Conservation (phyloP, 1,139 yeast genomes). For the Debaryomyces coudertii region DNA sequence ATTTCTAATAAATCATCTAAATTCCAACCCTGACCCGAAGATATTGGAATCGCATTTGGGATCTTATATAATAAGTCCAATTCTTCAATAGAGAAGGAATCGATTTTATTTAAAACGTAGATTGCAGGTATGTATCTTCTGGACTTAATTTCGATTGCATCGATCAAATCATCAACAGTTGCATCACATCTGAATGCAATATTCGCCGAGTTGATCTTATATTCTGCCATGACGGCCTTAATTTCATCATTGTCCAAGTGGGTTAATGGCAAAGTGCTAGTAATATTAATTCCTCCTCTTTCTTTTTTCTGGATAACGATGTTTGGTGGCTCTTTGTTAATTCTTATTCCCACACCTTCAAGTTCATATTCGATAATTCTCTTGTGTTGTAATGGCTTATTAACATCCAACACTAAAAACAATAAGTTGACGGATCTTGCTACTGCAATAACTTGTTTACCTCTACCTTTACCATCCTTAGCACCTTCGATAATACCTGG, state of each 20-base stretch:
- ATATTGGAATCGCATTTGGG: constrained; percentile 96
- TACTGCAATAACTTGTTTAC: constrained; percentile 97
- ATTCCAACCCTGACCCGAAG: constrained; percentile 96
- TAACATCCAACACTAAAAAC: constrained; percentile 92
- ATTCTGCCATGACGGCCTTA: constrained; percentile 93
- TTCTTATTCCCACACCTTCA: constrained; percentile 96
- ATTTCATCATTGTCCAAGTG: constrained; percentile 91
- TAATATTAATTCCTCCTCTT: constrained; percentile 91
- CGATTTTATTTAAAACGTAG: constrained; percentile 92
- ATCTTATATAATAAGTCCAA: constrained; percentile 85
- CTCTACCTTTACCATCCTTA: constrained; percentile 98
- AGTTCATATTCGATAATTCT: constrained; percentile 90
- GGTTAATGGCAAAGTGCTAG: constrained; percentile 90
- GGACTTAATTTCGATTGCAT: constrained; percentile 86
- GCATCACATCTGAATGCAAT: constrained; percentile 97
- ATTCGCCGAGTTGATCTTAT: constrained; percentile 94
- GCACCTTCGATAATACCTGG: constrained; percentile 99
- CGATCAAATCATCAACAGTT: constrained; percentile 92
- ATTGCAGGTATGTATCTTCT: constrained; percentile 94
- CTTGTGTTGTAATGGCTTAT: constrained; percentile 93
- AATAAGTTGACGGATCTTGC: constrained; percentile 94
- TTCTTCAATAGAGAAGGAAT: constrained; percentile 91
- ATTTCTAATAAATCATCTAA: constrained; percentile 88
- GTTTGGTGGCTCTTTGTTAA: constrained; percentile 91
- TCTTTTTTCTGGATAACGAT: constrained; percentile 90